phyloP scores from a whole-genome alignment of 805 yeast genomes.

The Metschnikowia proteae region DNA sequence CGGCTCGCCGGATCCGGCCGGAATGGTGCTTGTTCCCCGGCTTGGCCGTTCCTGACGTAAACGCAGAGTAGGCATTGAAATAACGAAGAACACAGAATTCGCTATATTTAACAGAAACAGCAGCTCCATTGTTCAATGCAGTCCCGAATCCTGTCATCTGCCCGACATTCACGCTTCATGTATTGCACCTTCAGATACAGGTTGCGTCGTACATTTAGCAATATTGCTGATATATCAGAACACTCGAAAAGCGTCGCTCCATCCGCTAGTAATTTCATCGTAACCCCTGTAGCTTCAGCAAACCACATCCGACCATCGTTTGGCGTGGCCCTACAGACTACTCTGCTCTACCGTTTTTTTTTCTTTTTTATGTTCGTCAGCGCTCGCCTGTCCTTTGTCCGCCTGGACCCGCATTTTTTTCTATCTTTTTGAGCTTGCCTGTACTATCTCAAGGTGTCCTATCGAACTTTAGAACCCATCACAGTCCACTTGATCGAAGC shows the following conservation, averaged over 20 bases:
- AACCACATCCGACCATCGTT: too few relatives aligned
- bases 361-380: not conserved
- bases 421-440: slow-evolving; percentile 4
- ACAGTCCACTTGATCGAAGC: not conserved
- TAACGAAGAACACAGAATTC: too few relatives aligned
- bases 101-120: too few relatives aligned
- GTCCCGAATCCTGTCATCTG: not conserved
- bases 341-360: not conserved
- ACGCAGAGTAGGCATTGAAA: too few relatives aligned
- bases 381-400: slow-evolving; percentile 4
- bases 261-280: not conserved
- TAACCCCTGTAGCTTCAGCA: too few relatives aligned
- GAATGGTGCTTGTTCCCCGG: not conserved
- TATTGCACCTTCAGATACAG: slow-evolving; percentile 1
- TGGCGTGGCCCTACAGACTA: not conserved
- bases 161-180: not conserved
- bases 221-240: not conserved
- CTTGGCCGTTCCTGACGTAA: too few relatives aligned
- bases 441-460: slow-evolving; percentile 3
- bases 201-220: slow-evolving; percentile 1
- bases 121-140: too few relatives aligned
- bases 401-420: slow-evolving; percentile 5
- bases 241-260: not conserved
- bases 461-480: not conserved
- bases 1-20: not conserved